Conservation (phyloP, 2,329 filamentous ascomycete species). For the Rhynchosporium graminicola region DNA sequence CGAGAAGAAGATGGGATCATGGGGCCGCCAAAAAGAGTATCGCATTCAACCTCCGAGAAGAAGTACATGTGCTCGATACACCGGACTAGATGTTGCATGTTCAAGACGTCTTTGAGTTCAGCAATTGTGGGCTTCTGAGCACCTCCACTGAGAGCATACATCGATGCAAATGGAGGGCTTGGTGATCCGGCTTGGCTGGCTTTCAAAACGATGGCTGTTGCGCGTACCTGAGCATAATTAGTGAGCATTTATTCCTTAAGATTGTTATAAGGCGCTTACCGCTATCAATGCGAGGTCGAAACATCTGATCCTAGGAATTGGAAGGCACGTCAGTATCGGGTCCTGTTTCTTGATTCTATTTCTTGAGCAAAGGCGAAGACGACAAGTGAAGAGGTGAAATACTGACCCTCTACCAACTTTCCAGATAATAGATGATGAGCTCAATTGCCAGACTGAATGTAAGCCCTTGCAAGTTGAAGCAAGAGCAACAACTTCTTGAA, state of each 20-base stretch:
- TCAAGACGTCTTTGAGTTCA: not conserved
- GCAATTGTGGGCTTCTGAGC: not conserved
- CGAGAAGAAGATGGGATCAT: not conserved
- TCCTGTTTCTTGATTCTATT: too few species aligned
- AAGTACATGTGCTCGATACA: conserved; percentile 9
- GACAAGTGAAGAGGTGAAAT: too few species aligned
- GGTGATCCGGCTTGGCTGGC: not conserved
- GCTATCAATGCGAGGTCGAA: conserved; percentile 4
- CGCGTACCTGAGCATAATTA: not conserved
- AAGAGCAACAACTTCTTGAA: not conserved
- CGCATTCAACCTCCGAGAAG: not conserved
- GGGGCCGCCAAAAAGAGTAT: not conserved
- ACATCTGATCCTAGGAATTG: not conserved
- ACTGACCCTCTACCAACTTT: not conserved
- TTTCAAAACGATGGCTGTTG: conserved; percentile 2
- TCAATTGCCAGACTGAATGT: not conserved
- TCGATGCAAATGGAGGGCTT: not conserved
- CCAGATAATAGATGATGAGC: not conserved
- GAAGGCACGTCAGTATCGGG: too few species aligned
- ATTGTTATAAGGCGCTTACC: not conserved
- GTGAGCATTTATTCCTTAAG: not conserved
- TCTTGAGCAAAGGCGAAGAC: too few species aligned
- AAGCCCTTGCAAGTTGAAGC: conserved; percentile 1
- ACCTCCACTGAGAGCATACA: not conserved
- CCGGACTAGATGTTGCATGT: conserved; percentile 10